Evolutionary conservation across 2,329 filamentous ascomycete genomes (phyloP).

Genomic region (Colletotrichum sp.): DNA sequence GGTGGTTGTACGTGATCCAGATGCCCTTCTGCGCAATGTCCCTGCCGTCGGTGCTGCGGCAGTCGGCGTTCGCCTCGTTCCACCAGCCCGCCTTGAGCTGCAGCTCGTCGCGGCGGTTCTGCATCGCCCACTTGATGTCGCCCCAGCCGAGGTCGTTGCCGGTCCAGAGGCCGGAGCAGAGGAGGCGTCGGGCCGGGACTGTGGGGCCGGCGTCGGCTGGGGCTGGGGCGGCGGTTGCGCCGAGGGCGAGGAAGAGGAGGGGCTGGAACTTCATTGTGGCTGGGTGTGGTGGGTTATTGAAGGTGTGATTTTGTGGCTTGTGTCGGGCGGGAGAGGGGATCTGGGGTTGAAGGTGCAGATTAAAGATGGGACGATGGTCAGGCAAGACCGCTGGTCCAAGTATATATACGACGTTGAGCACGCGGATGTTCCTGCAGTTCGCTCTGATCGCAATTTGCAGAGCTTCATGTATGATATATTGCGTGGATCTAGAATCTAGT

Average conservation of each 20-base stretch:
- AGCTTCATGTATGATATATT: not conserved
- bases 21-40: not conserved
- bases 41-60: not conserved
- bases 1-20: not conserved
- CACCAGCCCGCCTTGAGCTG: not conserved
- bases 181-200: not conserved
- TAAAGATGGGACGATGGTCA: not conserved
- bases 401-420: not conserved
- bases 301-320: not conserved
- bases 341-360: not conserved
- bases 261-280: not conserved
- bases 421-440: not conserved
- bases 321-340: not conserved
- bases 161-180: not conserved
- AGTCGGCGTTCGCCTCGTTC: not conserved
- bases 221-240: not conserved
- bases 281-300: not conserved
- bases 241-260: not conserved
- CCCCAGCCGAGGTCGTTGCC: not conserved
- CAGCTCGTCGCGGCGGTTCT: not conserved
- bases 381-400: not conserved
- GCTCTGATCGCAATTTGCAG: not conserved
- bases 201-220: not conserved
- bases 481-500: not conserved
- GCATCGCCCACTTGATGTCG: not conserved